These are phyloP conservation scores for Pinus albicaulis DNA, from an alignment of 75 land plant genomes.

Conservation along the genomic window DNA sequence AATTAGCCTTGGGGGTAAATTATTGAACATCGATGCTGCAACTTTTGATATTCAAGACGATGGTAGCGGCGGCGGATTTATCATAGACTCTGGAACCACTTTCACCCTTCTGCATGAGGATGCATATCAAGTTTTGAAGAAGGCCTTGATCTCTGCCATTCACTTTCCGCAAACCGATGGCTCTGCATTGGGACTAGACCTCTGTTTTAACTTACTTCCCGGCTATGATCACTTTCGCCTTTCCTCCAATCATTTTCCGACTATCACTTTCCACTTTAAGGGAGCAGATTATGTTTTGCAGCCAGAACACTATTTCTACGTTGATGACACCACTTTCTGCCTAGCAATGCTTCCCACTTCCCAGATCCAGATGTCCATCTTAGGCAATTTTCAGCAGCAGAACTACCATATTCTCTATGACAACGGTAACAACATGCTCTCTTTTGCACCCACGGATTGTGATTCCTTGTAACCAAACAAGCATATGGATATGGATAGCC, in stretches of 20 bases:
- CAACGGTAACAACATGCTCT: neutral
- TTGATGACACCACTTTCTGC: no score
- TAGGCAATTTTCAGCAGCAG: conserved; percentile 3
- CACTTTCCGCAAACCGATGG: conserved; percentile 7
- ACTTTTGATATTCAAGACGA: conserved; percentile 15
- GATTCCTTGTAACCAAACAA: neutral
- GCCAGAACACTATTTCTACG: neutral
- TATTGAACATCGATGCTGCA: conserved; percentile 5
- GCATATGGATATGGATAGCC: fast-evolving
- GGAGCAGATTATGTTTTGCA: neutral
- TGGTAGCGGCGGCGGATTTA: conserved; percentile 17
- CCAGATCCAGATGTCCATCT: neutral
- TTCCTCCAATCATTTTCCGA: no score
- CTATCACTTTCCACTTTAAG: conserved; percentile 1
- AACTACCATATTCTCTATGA: conserved; percentile 16
- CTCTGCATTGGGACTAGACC: neutral
- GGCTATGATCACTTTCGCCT: no score
- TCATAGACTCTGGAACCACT: conserved; percentile 21
- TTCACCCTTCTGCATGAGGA: conserved; percentile 5
- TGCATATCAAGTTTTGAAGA: neutral
- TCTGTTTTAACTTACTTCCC: neutral
- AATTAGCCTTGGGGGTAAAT: conserved; percentile 3
- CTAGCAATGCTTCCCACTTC: no score
- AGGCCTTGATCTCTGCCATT: neutral
- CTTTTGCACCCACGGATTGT: neutral